phyloP scores from a whole-genome alignment of 495 filamentous ascomycete species.

The Talaromyces liani region DNA sequence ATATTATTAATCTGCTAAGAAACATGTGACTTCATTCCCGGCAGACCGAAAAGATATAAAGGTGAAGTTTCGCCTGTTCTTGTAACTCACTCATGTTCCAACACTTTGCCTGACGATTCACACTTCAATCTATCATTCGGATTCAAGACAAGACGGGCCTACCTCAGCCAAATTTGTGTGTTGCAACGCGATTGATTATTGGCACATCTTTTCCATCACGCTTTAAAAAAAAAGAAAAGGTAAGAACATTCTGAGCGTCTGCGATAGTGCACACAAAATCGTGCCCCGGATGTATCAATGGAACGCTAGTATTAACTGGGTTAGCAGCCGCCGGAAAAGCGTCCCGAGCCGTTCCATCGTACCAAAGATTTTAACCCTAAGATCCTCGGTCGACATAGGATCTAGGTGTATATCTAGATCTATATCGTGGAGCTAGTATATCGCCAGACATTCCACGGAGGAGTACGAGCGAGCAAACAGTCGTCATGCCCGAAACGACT shows the following conservation, averaged over 20 bases:
- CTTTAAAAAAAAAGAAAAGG: not conserved
- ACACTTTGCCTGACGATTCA: not conserved
- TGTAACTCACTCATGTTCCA: not conserved
- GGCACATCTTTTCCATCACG: not conserved
- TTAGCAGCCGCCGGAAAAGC: slow-evolving; percentile 2
- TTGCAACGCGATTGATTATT: not conserved
- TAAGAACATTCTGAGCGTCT: not conserved
- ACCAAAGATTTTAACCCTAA: not conserved
- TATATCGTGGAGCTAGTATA: not conserved
- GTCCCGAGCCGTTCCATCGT: not conserved
- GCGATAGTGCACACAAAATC: not conserved
- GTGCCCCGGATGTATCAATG: not conserved
- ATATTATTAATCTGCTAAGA: not conserved
- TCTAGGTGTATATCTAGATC: not conserved
- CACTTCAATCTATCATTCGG: not conserved
- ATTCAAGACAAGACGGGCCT: not conserved
- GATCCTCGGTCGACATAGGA: not conserved
- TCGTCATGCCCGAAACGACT: not conserved
- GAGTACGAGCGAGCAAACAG: not conserved
- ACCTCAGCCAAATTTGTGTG: not conserved
- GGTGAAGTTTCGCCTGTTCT: not conserved
- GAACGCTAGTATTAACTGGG: not conserved
- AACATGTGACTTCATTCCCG: not conserved
- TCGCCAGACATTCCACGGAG: not conserved
- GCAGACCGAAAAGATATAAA: not conserved